Evolutionary conservation across 441 rosid species (phyloP), one percentile per base, ranked within the genome.

Genomic region (Mallotus japonicus): DNA sequence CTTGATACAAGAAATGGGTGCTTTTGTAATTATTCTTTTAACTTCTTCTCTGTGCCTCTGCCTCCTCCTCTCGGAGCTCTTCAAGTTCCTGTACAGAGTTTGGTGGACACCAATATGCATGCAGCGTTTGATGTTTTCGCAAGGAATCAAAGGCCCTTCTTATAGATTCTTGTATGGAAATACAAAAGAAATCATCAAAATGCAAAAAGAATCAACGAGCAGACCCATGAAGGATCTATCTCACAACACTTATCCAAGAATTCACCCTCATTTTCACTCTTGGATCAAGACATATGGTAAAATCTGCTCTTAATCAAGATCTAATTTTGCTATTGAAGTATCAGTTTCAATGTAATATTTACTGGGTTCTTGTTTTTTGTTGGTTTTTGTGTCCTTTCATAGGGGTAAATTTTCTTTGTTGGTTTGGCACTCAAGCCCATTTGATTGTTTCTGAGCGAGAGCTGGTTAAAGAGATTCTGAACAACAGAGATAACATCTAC

Each of bases 131-230:
- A 74, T 83, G 84, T 62, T 47, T 9, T 37, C 73, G 5, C 82
- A 80, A 32, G 85, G 87, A 57, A 65, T 87, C 69, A 72, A 44
- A 64, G 86, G 91, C 5, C 83, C 85, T 68, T 65, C 84, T 65
- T 81, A 80, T 67, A 80, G 37, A 28, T 80, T 83, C 64, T 20
- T 83, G 42, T 59, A 76, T 53, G 89, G 89, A 60, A 84, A 72
- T 73, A 51, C 72, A 65, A 75, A 67, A 56, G 84, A 85, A 17
- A 64, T 74, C 9, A 4, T 67, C 13, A 19, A 24, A 37, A 77
- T 82, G 82, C 74, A 56, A 49, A 70, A 78, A 3, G 74, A 78
- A 69, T 71, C 75, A 40, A 16, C 16, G 72, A 70, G 42, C 57
- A 75, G 17, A 20, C 86, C 87, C 74, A 63, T 83, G 79, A 59